Percentiles rank a stretch among this genome's conserved stretches.
phyloP scores from a whole-genome alignment of 2,329 filamentous ascomycete genomes.

The Sclerotinia glacialis region DNA sequence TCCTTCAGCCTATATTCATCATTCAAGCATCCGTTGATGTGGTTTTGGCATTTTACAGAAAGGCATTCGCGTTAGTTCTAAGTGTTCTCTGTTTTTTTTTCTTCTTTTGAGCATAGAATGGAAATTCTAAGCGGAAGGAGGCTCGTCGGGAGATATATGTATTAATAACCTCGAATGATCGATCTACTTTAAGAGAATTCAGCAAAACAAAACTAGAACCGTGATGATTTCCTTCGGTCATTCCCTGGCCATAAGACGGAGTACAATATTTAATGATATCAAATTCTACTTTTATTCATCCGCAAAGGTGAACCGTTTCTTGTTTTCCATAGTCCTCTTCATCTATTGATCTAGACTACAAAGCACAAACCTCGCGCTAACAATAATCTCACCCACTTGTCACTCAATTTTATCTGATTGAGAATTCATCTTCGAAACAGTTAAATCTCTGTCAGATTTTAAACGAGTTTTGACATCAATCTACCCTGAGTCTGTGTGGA shows the following conservation, averaged over 20 bases:
- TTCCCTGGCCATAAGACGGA: no score
- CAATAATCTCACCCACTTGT: neutral
- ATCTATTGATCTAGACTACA: neutral
- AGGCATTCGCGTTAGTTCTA: conserved; percentile 34
- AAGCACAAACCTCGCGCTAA: neutral
- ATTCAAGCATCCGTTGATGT: conserved; percentile 29
- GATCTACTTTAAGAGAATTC: neutral
- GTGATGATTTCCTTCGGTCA: no score
- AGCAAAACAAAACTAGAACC: neutral
- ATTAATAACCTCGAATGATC: neutral
- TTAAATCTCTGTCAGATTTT: neutral
- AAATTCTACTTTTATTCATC: neutral
- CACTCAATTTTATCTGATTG: neutral
- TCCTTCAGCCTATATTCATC: conserved; percentile 28
- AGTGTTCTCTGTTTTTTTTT: conserved; percentile 25
- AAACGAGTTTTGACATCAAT: neutral
- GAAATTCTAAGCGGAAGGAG: conserved; percentile 25
- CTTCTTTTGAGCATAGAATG: conserved; percentile 28
- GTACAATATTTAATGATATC: neutral
- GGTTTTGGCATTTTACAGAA: conserved; percentile 33
- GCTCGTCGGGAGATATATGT: neutral
- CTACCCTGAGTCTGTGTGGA: neutral
- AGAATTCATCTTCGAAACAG: neutral
- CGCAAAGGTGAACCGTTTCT: neutral
- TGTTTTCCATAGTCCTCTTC: neutral